Conservation (phyloP, 768 basidiomycete genomes). For the Tremella mesenterica region DNA sequence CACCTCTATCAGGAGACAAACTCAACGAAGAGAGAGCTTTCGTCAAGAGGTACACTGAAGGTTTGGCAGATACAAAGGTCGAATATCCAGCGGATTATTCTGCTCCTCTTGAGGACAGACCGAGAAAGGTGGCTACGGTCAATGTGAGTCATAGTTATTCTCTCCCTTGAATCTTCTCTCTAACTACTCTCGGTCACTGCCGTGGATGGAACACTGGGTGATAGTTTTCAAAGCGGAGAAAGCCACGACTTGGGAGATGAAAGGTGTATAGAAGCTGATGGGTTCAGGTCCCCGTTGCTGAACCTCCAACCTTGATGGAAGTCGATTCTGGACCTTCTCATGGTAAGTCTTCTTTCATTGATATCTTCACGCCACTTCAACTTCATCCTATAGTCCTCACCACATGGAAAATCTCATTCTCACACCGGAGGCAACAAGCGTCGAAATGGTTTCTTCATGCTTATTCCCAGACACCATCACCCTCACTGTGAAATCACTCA, state of each 20-base stretch:
- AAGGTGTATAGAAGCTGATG: neutral
- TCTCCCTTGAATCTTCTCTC: neutral
- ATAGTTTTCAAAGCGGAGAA: no score
- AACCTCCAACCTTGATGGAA: conserved; percentile 35
- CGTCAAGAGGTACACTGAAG: conserved; percentile 42
- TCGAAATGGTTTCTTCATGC: no score
- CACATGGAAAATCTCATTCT: neutral
- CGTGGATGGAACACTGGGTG: no score
- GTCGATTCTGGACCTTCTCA: conserved; percentile 18
- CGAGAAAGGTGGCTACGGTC: conserved; percentile 39
- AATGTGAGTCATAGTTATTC: conserved; percentile 28
- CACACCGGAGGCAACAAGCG: no score
- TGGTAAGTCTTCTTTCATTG: conserved; percentile 13
- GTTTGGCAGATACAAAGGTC: conserved; percentile 37
- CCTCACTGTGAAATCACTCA: conserved; percentile 82
- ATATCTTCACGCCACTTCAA: neutral
- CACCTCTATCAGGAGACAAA: conserved; percentile 24
- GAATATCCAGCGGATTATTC: conserved; percentile 37
- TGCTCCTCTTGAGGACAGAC: conserved; percentile 39
- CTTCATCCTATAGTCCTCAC: neutral
- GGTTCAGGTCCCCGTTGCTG: conserved; percentile 32
- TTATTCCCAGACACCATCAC: conserved; percentile 50
- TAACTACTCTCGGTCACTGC: no score
- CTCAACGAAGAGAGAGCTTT: conserved; percentile 42
- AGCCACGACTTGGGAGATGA: neutral